Evolutionary conservation across 2,329 filamentous ascomycete species (phyloP), one percentile per base, ranked within the genome.

Genomic region (Aspergillus proliferans): DNA sequence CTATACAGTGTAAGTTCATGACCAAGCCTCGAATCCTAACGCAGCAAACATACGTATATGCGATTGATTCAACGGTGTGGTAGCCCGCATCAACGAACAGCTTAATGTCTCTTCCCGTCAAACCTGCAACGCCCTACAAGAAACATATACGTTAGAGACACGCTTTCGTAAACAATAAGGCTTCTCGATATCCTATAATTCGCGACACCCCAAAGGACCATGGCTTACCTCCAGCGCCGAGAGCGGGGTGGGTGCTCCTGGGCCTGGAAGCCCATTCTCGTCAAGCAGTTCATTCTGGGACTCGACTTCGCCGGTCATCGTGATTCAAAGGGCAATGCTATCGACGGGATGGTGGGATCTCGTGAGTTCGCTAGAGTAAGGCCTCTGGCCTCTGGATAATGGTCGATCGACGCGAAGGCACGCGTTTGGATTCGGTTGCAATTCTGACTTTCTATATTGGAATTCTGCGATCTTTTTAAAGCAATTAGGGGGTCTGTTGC

Each of bases 71-170:
- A 34, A 98, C 90, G 0, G 93, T 98, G 67, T 97, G 89, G 70
- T 84, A 97, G 4, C 93, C 93, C 36, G 88, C 91, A 63, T 97
- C 92, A 15, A 94, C 77, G 19, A 98, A 83, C 36, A 96, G 77
- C 66, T 96, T 93, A 59, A 97, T 94, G 66, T 98, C 93, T 63
- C 94, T 84, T 59, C 91, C 91, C n/a, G 91, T 95, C 57, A 97
- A 74, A 12, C 92, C 92, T 42, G 87, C 84, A 52, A 95, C 76
- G 26, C 92, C 92, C 90, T 95, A 53, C n/a, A 8, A 46, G 0
- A 45, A 22, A 21, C 34, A 18, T 41, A 18, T 43, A 18, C 21
- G n/a, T 42, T n/a, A 34, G 36, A 34, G 12, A 42, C 22, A 1
- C 6, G n/a, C 18, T n/a, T 15, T n/a, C 10, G 26, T 3, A 5